phyloP scores from a whole-genome alignment of 257 asterid species.

The Solanum tacnaense region DNA sequence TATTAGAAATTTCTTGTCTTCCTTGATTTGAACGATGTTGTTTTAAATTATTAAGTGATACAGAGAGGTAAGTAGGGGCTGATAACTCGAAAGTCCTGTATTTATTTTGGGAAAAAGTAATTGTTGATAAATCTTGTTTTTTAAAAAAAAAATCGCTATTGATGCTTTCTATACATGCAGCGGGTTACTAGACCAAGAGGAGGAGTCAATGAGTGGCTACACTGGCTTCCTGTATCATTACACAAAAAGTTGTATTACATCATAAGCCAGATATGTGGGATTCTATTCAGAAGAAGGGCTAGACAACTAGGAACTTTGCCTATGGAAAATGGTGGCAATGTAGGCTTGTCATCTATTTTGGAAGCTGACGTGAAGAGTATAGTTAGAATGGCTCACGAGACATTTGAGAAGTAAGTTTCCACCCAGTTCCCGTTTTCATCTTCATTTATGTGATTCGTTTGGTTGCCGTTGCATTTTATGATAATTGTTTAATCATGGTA shows the following conservation, averaged over 20 bases:
- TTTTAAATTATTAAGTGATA: not conserved
- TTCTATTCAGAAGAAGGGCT: conserved; percentile 39
- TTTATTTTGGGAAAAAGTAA: not conserved
- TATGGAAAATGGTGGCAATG: conserved; percentile 37
- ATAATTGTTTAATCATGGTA: not conserved
- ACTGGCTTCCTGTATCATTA: conserved; percentile 90
- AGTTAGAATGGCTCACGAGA: conserved; percentile 73
- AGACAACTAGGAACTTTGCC: conserved; percentile 24
- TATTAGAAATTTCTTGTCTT: not conserved
- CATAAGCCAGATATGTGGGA: conserved; percentile 39
- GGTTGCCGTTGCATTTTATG: not conserved
- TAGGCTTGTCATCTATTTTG: conserved; percentile 66
- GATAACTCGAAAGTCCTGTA: not conserved
- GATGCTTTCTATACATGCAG: conserved; percentile 30
- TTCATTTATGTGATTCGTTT: not conserved
- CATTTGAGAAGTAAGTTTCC: conserved; percentile 69
- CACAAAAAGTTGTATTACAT: conserved; percentile 67
- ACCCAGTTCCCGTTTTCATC: not conserved
- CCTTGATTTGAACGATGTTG: not conserved
- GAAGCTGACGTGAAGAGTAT: conserved; percentile 82
- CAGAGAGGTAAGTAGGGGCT: not conserved
- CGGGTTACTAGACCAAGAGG: conserved; percentile 93
- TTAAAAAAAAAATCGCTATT: not conserved
- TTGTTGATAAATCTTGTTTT: not conserved
- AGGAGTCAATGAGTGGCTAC: conserved; percentile 88